Evolutionary conservation across 1,284 basidiomycete species (phyloP).

Genomic region (Melampsora larici-populina): DNA sequence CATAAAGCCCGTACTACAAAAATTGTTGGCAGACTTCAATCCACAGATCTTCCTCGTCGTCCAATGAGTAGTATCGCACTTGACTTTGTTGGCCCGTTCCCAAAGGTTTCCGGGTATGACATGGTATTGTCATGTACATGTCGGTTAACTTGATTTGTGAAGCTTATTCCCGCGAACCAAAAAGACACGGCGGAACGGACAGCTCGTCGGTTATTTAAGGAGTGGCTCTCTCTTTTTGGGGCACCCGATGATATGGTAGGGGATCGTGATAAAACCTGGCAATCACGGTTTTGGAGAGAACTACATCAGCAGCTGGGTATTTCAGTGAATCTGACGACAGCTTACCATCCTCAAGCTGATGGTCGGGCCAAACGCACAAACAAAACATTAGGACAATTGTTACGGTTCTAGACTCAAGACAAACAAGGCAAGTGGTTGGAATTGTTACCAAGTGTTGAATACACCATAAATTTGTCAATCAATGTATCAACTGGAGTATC

Average conservation of each 20-base stretch:
- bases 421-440: neutral
- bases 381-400: constrained; percentile 1
- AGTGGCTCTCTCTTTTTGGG: neutral
- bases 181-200: neutral
- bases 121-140: constrained; percentile 2
- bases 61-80: neutral
- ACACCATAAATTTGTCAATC: neutral
- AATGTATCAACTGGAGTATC: neutral
- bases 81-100: neutral
- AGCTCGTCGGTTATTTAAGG: neutral
- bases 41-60: neutral
- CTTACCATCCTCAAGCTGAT: constrained; percentile 12
- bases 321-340: neutral
- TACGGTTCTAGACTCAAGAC: neutral
- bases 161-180: neutral
- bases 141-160: neutral
- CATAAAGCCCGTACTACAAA: neutral
- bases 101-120: neutral
- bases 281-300: neutral
- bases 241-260: neutral
- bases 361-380: constrained; percentile 1
- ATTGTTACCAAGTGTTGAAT: no score
- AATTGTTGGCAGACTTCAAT: neutral
- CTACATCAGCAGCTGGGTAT: neutral
- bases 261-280: constrained; percentile 8